Base-by-base conservation (phyloP, 257 asterid species). In the Solanum dulcamara region DNA sequence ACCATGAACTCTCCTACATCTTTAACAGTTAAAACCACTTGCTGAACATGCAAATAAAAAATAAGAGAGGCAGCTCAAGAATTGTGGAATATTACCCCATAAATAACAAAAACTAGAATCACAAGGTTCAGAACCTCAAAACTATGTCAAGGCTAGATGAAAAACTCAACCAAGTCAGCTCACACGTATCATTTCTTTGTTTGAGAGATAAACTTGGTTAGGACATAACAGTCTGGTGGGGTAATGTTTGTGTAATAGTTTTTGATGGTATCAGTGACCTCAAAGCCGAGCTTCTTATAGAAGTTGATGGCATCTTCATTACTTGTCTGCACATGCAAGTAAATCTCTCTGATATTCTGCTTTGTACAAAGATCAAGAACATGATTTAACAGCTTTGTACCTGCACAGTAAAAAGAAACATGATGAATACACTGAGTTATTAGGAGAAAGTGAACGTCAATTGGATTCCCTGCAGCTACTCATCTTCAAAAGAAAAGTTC, bases 311-410 rank as follows among this genome's bases (percentile, higher is more conserved):
- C 99, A 12, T 97, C 97, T 14, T 96, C 97, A 35, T 95, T 96
- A 91, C 92, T 95, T 8, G 97, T 97, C 93, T 95, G 98, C 89
- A 95, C 98, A 11, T 95, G 99, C 90, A 97, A 88, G 94, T 93
- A 97, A 87, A 94, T 90, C 93, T 95, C 98, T 2, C 94, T 93
- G 53, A 92, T 91, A 87, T 90, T 95, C 93, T 95, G 94, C 92
- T 92, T 95, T 22, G 87, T 38, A 87, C 98, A 91, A n/a, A 92
- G 91, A 85, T 95, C 96, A 72, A 95, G 91, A 81, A 94, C 98
- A 70, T 97, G 97, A 89, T 89, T 95, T 93, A 95, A 87, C 86
- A 97, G 91, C 87, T 87, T 93, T 18, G 97, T 84, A 88, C 98
- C 98, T 96, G 88, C 86, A 87, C 48, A 86, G n/a, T 53, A 46